Conservation (phyloP, 352 stramenopile genomes). For the Globisporangium alternatum region DNA sequence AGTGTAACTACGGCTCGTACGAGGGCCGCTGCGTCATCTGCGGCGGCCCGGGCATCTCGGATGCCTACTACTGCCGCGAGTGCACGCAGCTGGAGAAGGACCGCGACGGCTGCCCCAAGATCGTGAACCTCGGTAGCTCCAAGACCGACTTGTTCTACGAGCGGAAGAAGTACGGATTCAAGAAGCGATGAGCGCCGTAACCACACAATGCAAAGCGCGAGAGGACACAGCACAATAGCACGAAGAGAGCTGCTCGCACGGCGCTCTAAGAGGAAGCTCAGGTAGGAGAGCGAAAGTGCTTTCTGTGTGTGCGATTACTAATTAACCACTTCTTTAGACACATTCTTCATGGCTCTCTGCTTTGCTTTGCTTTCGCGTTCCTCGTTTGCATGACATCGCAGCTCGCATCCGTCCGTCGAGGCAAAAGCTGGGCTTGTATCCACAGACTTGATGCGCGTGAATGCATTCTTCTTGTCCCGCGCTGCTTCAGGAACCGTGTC, state of each 20-base stretch:
- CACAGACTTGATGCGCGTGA: no score
- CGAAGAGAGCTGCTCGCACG: background rate
- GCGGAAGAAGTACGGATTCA: constrained; percentile 97
- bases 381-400: background rate
- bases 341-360: background rate
- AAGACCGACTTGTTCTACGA: constrained; percentile 99
- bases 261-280: background rate
- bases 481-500: no score
- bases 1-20: constrained; percentile 99
- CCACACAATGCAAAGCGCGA: background rate
- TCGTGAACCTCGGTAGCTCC: constrained; percentile 96
- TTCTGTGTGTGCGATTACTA: background rate
- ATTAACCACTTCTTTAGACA: background rate
- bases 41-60: constrained; percentile 95
- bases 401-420: no score
- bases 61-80: constrained; percentile 99
- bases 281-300: background rate
- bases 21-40: constrained; percentile 97
- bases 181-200: constrained; percentile 64
- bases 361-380: background rate
- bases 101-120: constrained; percentile 98
- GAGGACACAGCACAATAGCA: background rate
- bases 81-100: constrained; percentile 97
- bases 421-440: no score
- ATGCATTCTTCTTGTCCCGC: no score